Conservation (phyloP, 2,329 filamentous ascomycete species). For the Epichloe scottii region DNA sequence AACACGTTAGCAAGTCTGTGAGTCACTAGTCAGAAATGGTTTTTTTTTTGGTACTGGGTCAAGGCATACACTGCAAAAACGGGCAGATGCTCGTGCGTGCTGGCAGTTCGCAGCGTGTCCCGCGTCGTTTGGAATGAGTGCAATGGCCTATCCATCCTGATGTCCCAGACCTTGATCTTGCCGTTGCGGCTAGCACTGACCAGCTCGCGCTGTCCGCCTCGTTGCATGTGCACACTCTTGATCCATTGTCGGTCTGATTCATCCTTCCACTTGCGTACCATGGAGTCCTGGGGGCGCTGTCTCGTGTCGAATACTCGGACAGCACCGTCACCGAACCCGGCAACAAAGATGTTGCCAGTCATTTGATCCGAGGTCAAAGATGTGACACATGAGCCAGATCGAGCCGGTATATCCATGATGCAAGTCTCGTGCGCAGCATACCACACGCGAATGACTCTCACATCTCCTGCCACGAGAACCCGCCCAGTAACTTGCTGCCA, state of each 20-base stretch:
- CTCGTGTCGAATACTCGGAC: slow-evolving; percentile 90
- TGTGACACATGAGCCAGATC: slow-evolving; percentile 90
- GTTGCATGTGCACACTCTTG: slow-evolving; percentile 91
- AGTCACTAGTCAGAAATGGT: not conserved
- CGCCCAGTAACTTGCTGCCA: slow-evolving; percentile 98
- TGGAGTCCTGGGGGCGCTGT: slow-evolving; percentile 68
- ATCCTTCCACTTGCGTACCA: slow-evolving; percentile 96
- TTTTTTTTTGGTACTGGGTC: not conserved
- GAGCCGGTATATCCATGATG: slow-evolving; percentile 83
- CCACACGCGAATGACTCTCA: slow-evolving; percentile 92
- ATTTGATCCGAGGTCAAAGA: slow-evolving; percentile 95
- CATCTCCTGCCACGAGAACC: slow-evolving; percentile 89
- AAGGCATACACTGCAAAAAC: slow-evolving; percentile 76
- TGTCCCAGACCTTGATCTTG: slow-evolving; percentile 92
- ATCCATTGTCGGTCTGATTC: slow-evolving; percentile 81
- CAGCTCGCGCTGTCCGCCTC: slow-evolving; percentile 83
- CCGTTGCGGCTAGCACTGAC: slow-evolving; percentile 85
- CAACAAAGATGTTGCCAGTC: slow-evolving; percentile 89
- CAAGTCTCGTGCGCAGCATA: slow-evolving; percentile 89
- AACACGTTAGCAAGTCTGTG: slow-evolving; percentile 1
- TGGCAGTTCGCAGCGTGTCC: slow-evolving; percentile 70
- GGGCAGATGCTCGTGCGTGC: slow-evolving; percentile 89
- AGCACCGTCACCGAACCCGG: slow-evolving; percentile 90
- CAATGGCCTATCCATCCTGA: slow-evolving; percentile 70
- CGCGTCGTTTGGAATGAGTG: slow-evolving; percentile 62